Conservation (phyloP, 83 land plant genomes). For the Larix sibirica region DNA sequence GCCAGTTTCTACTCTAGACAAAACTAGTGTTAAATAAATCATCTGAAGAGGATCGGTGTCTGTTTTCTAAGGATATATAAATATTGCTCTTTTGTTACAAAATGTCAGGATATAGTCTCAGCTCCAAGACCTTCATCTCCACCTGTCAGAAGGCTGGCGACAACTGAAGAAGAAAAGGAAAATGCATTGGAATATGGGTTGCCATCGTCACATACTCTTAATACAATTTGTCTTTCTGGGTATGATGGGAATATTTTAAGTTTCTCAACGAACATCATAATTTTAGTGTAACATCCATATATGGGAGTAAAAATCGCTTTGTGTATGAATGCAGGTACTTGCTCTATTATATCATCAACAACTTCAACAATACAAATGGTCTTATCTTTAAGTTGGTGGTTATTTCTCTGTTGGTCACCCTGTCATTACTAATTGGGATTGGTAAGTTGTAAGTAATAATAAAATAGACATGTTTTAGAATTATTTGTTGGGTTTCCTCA, state of each 20-base stretch:
- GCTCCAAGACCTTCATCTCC: conserved; percentile 96
- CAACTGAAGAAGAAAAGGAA: conserved; percentile 74
- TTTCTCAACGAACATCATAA: not conserved
- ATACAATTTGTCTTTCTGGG: conserved; percentile 93
- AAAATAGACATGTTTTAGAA: not conserved
- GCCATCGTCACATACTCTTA: conserved; percentile 97
- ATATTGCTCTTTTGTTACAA: not conserved
- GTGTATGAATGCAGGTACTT: conserved; percentile 24
- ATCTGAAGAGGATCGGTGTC: not conserved
- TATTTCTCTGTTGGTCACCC: conserved; percentile 9
- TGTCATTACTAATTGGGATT: conserved; percentile 15
- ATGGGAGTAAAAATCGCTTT: not conserved
- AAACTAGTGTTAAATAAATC: not conserved
- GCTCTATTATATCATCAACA: conserved; percentile 18
- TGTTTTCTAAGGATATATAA: not conserved
- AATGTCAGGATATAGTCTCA: conserved; percentile 81
- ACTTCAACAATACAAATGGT: not conserved
- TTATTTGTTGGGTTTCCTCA: not conserved
- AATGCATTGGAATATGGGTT: conserved; percentile 92
- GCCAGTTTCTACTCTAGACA: not conserved
- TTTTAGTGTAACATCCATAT: not conserved
- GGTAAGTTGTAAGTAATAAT: not conserved
- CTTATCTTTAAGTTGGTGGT: not conserved
- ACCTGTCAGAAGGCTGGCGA: conserved; percentile 81
- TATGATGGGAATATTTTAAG: conserved; percentile 26